phyloP scores from a whole-genome alignment of 2,329 filamentous ascomycete genomes.

The Anisogramma anomala region DNA sequence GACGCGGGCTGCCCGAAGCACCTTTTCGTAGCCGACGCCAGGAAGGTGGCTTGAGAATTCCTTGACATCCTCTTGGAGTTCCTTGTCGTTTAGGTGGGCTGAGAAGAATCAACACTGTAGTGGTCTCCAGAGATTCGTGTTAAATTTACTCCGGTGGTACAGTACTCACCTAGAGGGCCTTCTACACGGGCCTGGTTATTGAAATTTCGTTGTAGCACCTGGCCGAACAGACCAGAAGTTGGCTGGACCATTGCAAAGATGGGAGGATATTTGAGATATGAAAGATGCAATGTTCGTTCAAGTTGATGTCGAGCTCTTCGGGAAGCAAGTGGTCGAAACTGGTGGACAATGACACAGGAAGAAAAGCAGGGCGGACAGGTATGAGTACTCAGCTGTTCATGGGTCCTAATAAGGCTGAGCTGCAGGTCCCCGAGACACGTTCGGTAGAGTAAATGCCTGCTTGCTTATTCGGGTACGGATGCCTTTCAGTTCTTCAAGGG shows the following conservation, averaged over 20 bases:
- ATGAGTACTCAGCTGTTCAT: too few species aligned
- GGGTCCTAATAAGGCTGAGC: too few species aligned
- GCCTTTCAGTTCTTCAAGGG: too few species aligned
- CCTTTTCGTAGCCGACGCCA: slow-evolving; percentile 19
- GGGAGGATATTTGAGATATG: too few species aligned
- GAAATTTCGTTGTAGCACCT: slow-evolving; percentile 6
- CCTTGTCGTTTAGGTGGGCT: slow-evolving; percentile 28
- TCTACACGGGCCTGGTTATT: slow-evolving; percentile 9
- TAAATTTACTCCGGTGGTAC: not conserved
- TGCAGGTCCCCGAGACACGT: too few species aligned
- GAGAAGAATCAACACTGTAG: slow-evolving; percentile 13
- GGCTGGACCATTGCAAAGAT: not conserved
- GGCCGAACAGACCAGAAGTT: not conserved
- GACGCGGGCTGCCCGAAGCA: slow-evolving; percentile 29
- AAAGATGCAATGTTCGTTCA: too few species aligned
- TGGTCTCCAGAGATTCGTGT: not conserved
- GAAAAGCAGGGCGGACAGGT: too few species aligned
- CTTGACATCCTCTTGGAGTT: slow-evolving; percentile 26
- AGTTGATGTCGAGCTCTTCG: too few species aligned
- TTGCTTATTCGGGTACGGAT: too few species aligned
- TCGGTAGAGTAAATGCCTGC: too few species aligned
- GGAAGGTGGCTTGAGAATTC: slow-evolving; percentile 23
- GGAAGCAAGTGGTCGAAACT: too few species aligned
- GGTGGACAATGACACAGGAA: too few species aligned
- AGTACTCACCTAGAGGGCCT: slow-evolving; percentile 7